Evolutionary conservation across 1,284 basidiomycete genomes (phyloP).

Genomic region (Rhodotorula mucilaginosa): DNA sequence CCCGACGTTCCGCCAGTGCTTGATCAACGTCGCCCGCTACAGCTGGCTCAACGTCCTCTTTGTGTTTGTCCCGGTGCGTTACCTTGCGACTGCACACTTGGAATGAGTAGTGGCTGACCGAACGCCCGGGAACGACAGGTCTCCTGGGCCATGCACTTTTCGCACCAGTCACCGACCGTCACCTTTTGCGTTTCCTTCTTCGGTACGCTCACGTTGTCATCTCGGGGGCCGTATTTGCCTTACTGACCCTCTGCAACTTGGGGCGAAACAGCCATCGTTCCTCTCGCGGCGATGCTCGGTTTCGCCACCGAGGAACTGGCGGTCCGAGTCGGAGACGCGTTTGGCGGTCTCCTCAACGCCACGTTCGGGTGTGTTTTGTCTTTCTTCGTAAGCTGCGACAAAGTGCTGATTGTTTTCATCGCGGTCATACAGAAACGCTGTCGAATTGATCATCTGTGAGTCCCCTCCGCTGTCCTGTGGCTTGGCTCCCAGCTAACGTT

Average conservation of each 20-base stretch:
- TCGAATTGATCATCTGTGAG: conserved; percentile 73
- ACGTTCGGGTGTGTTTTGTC: conserved; percentile 52
- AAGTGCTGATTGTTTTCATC: background rate
- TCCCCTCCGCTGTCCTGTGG: background rate
- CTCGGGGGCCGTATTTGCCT: background rate
- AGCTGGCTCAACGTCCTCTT: conserved; percentile 56
- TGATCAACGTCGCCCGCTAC: conserved; percentile 52
- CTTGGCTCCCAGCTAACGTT: background rate
- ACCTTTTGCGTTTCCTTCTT: conserved; percentile 56
- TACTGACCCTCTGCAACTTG: background rate
- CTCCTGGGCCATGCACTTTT: conserved; percentile 63
- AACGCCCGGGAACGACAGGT: conserved; percentile 38
- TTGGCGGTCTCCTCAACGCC: conserved; percentile 69
- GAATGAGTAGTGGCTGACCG: too few relatives aligned
- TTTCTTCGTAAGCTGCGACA: background rate
- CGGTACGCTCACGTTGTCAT: background rate
- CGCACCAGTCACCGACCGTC: conserved; percentile 57
- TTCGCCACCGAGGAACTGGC: conserved; percentile 46
- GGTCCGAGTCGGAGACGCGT: conserved; percentile 41
- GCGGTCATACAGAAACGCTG: conserved; percentile 15
- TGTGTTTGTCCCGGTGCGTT: conserved; percentile 54
- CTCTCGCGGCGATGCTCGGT: conserved; percentile 40
- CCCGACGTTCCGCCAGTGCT: conserved; percentile 42
- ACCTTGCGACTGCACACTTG: too few relatives aligned
- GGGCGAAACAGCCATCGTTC: conserved; percentile 40